phyloP scores from a whole-genome alignment of 108 stramenopile genomes.

The Craspedostauros australis region DNA sequence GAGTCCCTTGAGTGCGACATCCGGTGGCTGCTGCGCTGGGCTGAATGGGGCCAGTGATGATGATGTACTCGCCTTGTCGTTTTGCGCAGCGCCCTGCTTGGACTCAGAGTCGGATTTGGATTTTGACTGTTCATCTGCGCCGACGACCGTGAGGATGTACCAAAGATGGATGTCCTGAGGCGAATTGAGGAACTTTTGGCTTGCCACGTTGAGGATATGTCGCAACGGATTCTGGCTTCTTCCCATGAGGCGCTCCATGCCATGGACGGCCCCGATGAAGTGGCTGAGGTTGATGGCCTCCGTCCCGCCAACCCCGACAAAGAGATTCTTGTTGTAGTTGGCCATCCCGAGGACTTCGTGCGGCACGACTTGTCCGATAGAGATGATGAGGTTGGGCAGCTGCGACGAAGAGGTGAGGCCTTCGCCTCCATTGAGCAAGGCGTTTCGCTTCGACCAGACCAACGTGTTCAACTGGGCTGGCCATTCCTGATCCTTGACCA shows the following conservation, averaged over 20 bases:
- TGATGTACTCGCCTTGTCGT: too few species aligned
- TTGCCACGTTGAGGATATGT: constrained; percentile 82
- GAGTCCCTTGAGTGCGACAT: constrained; percentile 75
- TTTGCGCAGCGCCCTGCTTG: too few species aligned
- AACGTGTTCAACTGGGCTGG: constrained; percentile 91
- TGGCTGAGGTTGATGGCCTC: constrained; percentile 92
- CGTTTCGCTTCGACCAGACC: constrained; percentile 77
- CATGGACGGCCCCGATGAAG: constrained; percentile 95
- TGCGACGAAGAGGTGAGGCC: neutral
- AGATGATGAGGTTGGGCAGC: constrained; percentile 35
- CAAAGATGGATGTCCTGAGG: constrained; percentile 76
- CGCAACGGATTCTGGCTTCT: constrained; percentile 85
- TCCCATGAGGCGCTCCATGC: constrained; percentile 97
- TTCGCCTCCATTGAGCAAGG: constrained; percentile 10
- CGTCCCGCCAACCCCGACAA: constrained; percentile 81
- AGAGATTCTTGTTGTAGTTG: constrained; percentile 47
- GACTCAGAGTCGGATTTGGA: too few species aligned
- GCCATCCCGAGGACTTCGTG: constrained; percentile 97
- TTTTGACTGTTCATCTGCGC: constrained; percentile 6
- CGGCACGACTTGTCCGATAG: constrained; percentile 89
- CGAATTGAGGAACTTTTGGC: constrained; percentile 57
- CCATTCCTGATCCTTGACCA: constrained; percentile 72
- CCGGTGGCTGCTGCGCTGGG: constrained; percentile 38
- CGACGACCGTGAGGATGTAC: constrained; percentile 91
- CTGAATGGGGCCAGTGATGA: too few species aligned